These are phyloP conservation scores for Pichia californica DNA, from an alignment of 805 yeast species.

Conservation along the genomic window DNA sequence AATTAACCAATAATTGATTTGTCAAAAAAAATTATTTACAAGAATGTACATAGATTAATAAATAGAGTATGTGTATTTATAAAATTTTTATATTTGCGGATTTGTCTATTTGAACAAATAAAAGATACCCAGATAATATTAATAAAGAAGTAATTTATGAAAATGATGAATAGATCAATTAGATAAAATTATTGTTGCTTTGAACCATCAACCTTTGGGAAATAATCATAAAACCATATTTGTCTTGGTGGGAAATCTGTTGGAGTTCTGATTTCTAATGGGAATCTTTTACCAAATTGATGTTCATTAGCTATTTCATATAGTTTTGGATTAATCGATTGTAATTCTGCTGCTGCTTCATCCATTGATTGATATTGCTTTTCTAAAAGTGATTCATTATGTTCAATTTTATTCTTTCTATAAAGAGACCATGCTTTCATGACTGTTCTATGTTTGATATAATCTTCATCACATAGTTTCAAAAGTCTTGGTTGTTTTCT, in stretches of 20 bases:
- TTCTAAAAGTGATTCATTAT: slow-evolving; percentile 37
- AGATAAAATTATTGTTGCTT: slow-evolving; percentile 9
- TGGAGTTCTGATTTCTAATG: slow-evolving; percentile 81
- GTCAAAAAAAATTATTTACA: neutral
- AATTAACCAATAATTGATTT: no score
- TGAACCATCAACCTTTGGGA: slow-evolving; percentile 17
- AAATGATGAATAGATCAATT: no score
- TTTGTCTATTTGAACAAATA: no score
- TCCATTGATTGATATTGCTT: slow-evolving; percentile 61
- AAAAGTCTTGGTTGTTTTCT: slow-evolving; percentile 83
- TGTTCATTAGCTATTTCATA: slow-evolving; percentile 55
- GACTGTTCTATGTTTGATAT: slow-evolving; percentile 76
- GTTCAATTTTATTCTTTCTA: slow-evolving; percentile 45
- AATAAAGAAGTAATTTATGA: no score
- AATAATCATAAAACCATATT: slow-evolving; percentile 66
- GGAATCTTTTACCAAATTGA: slow-evolving; percentile 59
- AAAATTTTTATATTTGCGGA: no score
- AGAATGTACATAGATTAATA: neutral
- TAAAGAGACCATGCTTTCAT: slow-evolving; percentile 73
- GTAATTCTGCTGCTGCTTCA: slow-evolving; percentile 68
- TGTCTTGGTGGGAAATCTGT: slow-evolving; percentile 81
- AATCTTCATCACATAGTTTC: slow-evolving; percentile 71
- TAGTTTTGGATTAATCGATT: slow-evolving; percentile 43
- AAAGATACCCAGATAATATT: no score
- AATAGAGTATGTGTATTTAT: no score